Percentiles rank a stretch among this genome's conserved stretches.
These are phyloP conservation scores for Sporisorium scitamineum DNA, from an alignment of 1,284 basidiomycete genomes.

Conservation along the genomic window DNA sequence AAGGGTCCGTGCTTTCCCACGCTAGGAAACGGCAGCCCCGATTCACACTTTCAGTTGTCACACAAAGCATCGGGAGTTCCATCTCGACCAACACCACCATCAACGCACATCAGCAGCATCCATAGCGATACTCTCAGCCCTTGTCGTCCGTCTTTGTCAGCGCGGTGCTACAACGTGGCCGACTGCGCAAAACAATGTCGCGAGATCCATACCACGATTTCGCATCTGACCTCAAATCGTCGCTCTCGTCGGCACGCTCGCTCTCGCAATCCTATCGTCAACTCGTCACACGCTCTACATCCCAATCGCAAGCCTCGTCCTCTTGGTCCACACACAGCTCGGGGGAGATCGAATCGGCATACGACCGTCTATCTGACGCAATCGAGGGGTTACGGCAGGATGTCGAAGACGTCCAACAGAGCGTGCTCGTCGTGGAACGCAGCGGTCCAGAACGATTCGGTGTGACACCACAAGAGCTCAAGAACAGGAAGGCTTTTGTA, in stretches of 20 bases:
- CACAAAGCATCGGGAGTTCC: constrained; percentile 10
- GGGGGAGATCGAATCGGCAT: constrained; percentile 31
- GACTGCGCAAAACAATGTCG: constrained; percentile 42
- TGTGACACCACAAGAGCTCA: constrained; percentile 53
- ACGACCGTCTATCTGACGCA: constrained; percentile 52
- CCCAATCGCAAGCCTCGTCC: constrained; percentile 6
- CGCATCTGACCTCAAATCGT: constrained; percentile 58
- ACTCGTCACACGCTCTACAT: constrained; percentile 18
- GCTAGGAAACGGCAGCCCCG: neutral
- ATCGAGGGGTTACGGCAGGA: constrained; percentile 61
- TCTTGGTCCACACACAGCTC: constrained; percentile 5
- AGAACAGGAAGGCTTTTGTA: constrained; percentile 52
- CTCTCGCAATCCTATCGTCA: constrained; percentile 48
- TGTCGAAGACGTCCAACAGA: constrained; percentile 62
- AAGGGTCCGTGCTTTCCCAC: constrained; percentile 30
- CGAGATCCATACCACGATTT: constrained; percentile 67
- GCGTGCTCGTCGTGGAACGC: constrained; percentile 61
- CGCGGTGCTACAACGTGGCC: neutral
- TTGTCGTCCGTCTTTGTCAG: too few relatives aligned
- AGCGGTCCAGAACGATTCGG: constrained; percentile 63
- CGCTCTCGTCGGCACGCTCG: constrained; percentile 48
- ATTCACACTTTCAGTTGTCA: constrained; percentile 17
- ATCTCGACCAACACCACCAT: neutral
- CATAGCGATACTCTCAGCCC: too few relatives aligned
- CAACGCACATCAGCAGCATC: neutral